These are phyloP conservation scores for Candida ulmi DNA, from an alignment of 805 yeast genomes.

Conservation along the genomic window DNA sequence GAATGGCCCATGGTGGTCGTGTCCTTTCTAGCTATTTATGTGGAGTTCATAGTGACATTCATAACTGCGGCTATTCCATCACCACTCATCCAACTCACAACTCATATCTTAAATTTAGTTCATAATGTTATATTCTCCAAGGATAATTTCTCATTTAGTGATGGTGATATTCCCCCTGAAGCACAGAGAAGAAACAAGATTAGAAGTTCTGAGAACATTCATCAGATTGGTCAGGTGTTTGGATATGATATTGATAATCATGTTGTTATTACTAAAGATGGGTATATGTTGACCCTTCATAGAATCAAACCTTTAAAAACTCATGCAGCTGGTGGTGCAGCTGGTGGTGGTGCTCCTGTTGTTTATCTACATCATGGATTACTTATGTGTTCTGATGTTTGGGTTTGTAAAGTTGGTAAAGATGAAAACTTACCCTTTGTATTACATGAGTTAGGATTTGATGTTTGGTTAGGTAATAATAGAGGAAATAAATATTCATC, in stretches of 20 bases:
- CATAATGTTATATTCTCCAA: slow-evolving; percentile 15
- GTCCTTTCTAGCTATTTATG: slow-evolving; percentile 42
- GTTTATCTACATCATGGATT: slow-evolving; percentile 90
- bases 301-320: slow-evolving; percentile 43
- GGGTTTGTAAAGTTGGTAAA: slow-evolving; percentile 51
- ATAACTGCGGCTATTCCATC: slow-evolving; percentile 42
- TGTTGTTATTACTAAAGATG: slow-evolving; percentile 71
- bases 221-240: slow-evolving; percentile 59
- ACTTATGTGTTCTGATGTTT: slow-evolving; percentile 81
- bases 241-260: slow-evolving; percentile 74
- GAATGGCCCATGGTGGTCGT: slow-evolving; percentile 46
- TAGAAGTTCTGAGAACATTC: slow-evolving; percentile 46
- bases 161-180: slow-evolving; percentile 10
- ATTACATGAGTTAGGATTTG: slow-evolving; percentile 77
- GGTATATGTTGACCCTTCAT: slow-evolving; percentile 71
- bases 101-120: slow-evolving; percentile 22
- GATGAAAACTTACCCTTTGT: slow-evolving; percentile 63
- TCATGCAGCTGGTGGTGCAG: no score
- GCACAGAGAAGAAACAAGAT: slow-evolving; percentile 27
- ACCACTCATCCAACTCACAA: slow-evolving; percentile 31
- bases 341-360: slow-evolving; percentile 40
- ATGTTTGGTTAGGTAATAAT: slow-evolving; percentile 92
- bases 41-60: slow-evolving; percentile 40
- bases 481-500: slow-evolving; percentile 90
- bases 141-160: slow-evolving; percentile 9